These are phyloP conservation scores for Saccharomycopsis guyanensis DNA, from an alignment of 805 yeast species.

Conservation along the genomic window DNA sequence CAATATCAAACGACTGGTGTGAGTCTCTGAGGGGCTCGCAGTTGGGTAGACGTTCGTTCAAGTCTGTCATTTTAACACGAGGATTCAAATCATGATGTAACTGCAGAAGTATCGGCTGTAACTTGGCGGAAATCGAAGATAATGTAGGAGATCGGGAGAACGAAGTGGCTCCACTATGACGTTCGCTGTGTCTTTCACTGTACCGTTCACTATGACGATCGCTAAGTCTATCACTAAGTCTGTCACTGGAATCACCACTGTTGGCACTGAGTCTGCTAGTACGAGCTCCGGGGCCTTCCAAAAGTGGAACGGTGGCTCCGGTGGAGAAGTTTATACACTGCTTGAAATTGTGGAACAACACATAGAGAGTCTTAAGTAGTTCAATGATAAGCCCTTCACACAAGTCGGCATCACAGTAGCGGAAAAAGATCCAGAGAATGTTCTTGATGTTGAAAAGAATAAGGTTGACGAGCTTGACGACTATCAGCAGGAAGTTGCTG, in stretches of 20 bases:
- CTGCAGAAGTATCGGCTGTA: neutral
- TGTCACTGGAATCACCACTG: neutral
- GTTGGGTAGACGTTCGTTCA: neutral
- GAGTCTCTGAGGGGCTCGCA: neutral
- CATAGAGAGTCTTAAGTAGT: constrained; percentile 5
- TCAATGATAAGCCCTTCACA: constrained; percentile 10
- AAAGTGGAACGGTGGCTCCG: neutral
- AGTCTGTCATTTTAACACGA: neutral
- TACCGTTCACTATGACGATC: neutral
- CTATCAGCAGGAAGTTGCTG: neutral
- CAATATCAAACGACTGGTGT: neutral
- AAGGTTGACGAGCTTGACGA: constrained; percentile 3
- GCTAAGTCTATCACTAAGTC: neutral
- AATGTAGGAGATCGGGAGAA: neutral
- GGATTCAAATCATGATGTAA: neutral
- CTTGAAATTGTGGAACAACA: constrained; percentile 9
- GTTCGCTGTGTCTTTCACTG: neutral
- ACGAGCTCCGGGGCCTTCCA: neutral
- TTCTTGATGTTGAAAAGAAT: constrained; percentile 5
- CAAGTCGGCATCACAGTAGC: neutral
- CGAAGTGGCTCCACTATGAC: neutral
- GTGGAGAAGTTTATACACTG: constrained; percentile 1
- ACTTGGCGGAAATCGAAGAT: neutral
- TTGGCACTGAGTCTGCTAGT: neutral
- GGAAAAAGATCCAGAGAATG: constrained; percentile 14